These are phyloP conservation scores for Otatea glauca DNA, from an alignment of 176 grass and related monocot species.

Conservation along the genomic window DNA sequence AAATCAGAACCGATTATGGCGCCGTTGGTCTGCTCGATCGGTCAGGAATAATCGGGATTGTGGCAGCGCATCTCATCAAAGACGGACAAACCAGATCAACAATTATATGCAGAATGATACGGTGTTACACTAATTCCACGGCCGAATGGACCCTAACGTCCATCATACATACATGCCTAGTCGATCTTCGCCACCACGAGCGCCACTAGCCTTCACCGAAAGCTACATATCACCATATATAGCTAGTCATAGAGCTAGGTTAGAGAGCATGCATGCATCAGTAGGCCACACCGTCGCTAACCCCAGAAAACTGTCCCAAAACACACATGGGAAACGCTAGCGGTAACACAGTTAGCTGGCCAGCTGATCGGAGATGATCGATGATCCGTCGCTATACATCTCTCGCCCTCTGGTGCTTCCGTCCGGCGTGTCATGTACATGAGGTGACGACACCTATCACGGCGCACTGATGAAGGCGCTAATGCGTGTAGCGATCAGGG, in stretches of 20 bases:
- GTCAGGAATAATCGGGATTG: background rate
- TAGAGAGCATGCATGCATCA: background rate
- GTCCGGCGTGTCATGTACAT: background rate
- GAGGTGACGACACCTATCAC: conserved; percentile 7
- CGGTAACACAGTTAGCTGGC: background rate
- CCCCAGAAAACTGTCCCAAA: background rate
- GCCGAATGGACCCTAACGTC: background rate
- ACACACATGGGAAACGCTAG: conserved; percentile 32
- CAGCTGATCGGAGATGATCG: background rate
- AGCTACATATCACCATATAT: conserved; percentile 13
- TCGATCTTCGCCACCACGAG: no score
- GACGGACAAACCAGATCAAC: background rate
- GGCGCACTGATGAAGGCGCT: background rate
- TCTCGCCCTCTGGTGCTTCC: background rate
- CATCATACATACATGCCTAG: no score
- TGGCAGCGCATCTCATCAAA: background rate
- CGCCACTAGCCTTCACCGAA: conserved; percentile 12
- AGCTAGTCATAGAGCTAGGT: no score
- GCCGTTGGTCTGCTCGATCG: background rate
- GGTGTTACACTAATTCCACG: background rate
- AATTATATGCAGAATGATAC: background rate
- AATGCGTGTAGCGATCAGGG: conserved; percentile 43
- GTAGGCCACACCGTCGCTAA: background rate
- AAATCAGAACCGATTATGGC: background rate
- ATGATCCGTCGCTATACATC: conserved; percentile 1